These are phyloP conservation scores for Sphaerostilbella broomeana DNA, from an alignment of 2,329 filamentous ascomycete species.

Conservation along the genomic window DNA sequence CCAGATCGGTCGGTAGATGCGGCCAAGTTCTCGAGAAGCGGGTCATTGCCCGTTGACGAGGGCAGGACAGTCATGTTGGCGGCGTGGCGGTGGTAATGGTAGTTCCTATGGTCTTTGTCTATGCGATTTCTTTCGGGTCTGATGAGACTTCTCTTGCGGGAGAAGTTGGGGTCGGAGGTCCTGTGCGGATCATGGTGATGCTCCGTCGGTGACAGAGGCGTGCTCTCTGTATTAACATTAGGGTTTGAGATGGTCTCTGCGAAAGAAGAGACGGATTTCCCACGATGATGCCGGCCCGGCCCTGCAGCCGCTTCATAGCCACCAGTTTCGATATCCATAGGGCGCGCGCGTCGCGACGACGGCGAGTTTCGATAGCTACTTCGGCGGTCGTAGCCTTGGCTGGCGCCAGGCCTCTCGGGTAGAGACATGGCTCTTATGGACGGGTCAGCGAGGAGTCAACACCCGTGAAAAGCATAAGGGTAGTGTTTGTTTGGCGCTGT, in stretches of 20 bases:
- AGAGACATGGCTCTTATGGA: conserved; percentile 51
- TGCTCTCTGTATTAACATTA: conserved; percentile 49
- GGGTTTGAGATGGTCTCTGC: conserved; percentile 50
- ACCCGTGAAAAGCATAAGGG: no score
- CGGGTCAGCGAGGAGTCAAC: no score
- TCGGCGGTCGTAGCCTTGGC: conserved; percentile 54
- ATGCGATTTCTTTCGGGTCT: conserved; percentile 82
- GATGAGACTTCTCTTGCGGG: conserved; percentile 81
- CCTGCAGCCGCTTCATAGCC: conserved; percentile 38
- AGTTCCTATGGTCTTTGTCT: conserved; percentile 84
- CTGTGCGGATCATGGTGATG: conserved; percentile 26
- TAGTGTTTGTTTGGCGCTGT: conserved; percentile 1
- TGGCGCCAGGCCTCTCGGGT: conserved; percentile 58
- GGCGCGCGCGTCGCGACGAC: conserved; percentile 57
- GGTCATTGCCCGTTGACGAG: conserved; percentile 88
- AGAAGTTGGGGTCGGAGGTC: conserved; percentile 31
- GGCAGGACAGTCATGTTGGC: conserved; percentile 86
- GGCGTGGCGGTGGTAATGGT: conserved; percentile 91
- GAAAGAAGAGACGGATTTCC: conserved; percentile 51
- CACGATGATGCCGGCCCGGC: conserved; percentile 45
- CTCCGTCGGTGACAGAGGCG: conserved; percentile 45
- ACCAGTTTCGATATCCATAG: conserved; percentile 65
- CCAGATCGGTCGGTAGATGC: conserved; percentile 52
- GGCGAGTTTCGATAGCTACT: conserved; percentile 62
- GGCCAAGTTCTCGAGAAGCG: conserved; percentile 72